Evolutionary conservation across 495 filamentous ascomycete species (phyloP).

Genomic region (Lepidopterella palustris): DNA sequence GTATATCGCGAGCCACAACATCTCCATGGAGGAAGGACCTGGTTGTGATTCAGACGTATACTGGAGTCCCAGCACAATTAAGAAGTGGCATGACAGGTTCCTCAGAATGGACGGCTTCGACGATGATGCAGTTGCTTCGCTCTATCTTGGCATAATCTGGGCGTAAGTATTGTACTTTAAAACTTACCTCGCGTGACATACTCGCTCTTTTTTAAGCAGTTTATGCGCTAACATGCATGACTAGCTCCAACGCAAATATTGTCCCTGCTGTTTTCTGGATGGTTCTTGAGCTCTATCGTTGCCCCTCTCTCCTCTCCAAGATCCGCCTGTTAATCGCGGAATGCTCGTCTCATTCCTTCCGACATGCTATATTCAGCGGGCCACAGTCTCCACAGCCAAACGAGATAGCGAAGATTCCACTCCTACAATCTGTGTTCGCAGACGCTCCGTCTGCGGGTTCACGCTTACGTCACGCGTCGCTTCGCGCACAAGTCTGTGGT

Average conservation of each 20-base stretch:
- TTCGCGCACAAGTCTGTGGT: constrained; percentile 24
- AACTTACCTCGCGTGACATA: no score
- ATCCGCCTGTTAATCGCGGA: neutral
- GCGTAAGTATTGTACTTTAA: no score
- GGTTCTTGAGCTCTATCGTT: neutral
- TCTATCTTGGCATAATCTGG: constrained; percentile 31
- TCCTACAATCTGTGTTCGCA: constrained; percentile 36
- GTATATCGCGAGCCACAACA: constrained; percentile 29
- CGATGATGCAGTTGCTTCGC: constrained; percentile 29
- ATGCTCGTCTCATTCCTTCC: constrained; percentile 8
- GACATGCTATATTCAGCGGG: no score
- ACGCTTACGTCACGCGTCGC: constrained; percentile 31
- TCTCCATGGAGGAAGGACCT: neutral
- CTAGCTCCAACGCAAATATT: neutral
- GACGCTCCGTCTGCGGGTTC: constrained; percentile 32
- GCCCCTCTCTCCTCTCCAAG: neutral
- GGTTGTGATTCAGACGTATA: constrained; percentile 30
- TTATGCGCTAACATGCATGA: neutral
- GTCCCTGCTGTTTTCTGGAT: neutral
- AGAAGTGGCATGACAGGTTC: constrained; percentile 31
- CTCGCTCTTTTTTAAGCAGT: no score
- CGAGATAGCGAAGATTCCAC: constrained; percentile 22
- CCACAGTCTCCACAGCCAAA: no score
- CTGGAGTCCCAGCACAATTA: constrained; percentile 34
- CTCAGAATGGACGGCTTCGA: constrained; percentile 32